These are phyloP conservation scores for Durusdinium trenchii DNA, from an alignment of 73 alveolate genomes.

Conservation along the genomic window DNA sequence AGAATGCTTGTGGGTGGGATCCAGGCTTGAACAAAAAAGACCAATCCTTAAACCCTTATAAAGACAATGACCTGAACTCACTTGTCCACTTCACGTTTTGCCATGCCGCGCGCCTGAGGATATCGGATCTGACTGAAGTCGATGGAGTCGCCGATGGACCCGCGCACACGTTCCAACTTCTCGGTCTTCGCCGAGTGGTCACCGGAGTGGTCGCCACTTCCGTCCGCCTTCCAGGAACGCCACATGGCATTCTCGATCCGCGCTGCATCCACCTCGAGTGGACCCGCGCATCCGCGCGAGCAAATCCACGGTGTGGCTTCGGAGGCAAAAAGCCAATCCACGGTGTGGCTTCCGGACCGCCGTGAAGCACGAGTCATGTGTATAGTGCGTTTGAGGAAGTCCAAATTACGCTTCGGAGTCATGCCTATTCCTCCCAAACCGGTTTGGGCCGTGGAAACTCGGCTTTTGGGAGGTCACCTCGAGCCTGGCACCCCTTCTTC, in stretches of 20 bases:
- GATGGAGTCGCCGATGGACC: conserved; percentile 80
- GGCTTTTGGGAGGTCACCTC: too few species aligned
- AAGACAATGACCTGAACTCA: background rate
- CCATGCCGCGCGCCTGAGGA: background rate
- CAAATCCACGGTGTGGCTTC: background rate
- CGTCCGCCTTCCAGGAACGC: conserved; percentile 29
- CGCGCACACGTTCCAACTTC: conserved; percentile 54
- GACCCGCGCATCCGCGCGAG: background rate
- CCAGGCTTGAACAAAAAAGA: too few species aligned
- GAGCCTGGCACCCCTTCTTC: too few species aligned
- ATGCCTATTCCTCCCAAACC: background rate
- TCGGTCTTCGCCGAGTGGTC: conserved; percentile 6
- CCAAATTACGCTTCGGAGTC: background rate
- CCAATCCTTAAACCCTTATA: too few species aligned
- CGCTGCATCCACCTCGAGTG: conserved; percentile 75
- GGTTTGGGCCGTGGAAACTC: background rate
- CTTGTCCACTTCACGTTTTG: background rate
- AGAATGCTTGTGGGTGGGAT: too few species aligned
- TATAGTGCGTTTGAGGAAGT: background rate
- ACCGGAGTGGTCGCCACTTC: background rate
- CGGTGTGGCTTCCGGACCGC: background rate
- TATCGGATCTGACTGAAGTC: conserved; percentile 26
- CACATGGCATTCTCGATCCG: conserved; percentile 95
- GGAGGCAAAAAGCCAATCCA: background rate
- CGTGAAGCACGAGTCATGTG: background rate